These are phyloP conservation scores for Pichia exigua DNA, from an alignment of 805 yeast species.

Conservation along the genomic window DNA sequence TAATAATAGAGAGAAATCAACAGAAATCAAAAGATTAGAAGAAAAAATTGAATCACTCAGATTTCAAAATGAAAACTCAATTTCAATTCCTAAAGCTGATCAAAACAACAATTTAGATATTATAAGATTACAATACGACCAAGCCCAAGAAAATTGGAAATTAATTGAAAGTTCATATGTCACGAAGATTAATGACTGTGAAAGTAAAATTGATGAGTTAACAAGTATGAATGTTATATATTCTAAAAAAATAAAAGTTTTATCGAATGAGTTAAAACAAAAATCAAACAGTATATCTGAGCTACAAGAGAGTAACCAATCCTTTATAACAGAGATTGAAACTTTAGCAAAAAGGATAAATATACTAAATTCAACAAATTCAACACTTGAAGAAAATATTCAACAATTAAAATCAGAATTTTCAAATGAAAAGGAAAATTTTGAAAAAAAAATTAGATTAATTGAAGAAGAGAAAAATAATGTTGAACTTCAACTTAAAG, in stretches of 20 bases:
- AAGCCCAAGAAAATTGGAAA: conserved; percentile 78
- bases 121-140: conserved; percentile 62
- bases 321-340: conserved; percentile 20
- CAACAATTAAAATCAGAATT: conserved; percentile 21
- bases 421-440: conserved; percentile 19
- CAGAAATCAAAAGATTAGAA: conserved; percentile 55
- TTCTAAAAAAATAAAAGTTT: conserved; percentile 22
- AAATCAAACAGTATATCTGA: conserved; percentile 24
- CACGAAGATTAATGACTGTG: conserved; percentile 37
- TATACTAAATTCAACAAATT: conserved; percentile 18
- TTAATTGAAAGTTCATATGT: conserved; percentile 62
- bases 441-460: conserved; percentile 20
- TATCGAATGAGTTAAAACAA: conserved; percentile 32
- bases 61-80: conserved; percentile 44
- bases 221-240: conserved; percentile 24
- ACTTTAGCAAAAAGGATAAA: conserved; percentile 13
- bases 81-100: background rate
- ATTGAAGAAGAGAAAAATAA: conserved; percentile 25
- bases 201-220: conserved; percentile 36
- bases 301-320: conserved; percentile 18
- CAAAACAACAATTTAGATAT: conserved; percentile 28
- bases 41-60: conserved; percentile 62
- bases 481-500: conserved; percentile 11
- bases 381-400: conserved; percentile 16
- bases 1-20: conserved; percentile 25